Evolutionary conservation across 768 basidiomycete genomes (phyloP).

Genomic region (Leucogyrophana mollusca): DNA sequence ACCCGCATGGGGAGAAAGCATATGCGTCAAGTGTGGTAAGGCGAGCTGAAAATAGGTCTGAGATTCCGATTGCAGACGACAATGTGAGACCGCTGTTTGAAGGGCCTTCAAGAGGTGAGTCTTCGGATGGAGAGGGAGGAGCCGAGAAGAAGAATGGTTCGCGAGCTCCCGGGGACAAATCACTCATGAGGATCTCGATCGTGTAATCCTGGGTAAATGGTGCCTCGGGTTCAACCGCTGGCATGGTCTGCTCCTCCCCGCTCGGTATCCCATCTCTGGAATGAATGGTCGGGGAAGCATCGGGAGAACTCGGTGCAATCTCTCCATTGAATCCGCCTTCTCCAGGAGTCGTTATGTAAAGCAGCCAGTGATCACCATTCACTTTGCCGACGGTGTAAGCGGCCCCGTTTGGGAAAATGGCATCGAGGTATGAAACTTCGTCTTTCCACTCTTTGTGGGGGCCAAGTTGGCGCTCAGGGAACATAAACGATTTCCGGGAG

Average conservation of each 20-base stretch:
- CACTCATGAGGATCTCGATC: slow-evolving; percentile 97
- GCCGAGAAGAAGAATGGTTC: slow-evolving; percentile 66
- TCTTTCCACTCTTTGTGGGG: slow-evolving; percentile 93
- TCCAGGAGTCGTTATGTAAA: slow-evolving; percentile 80
- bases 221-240: slow-evolving; percentile 12
- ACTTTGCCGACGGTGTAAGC: slow-evolving; percentile 98
- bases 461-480: slow-evolving; percentile 91
- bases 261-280: slow-evolving; percentile 11
- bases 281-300: slow-evolving; percentile 14
- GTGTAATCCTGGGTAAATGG: slow-evolving; percentile 72
- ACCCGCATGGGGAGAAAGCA: slow-evolving; percentile 93
- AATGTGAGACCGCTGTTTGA: slow-evolving; percentile 36
- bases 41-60: slow-evolving; percentile 74
- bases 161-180: slow-evolving; percentile 74
- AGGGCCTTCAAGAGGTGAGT: slow-evolving; percentile 41
- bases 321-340: slow-evolving; percentile 22
- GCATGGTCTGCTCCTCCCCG: slow-evolving; percentile 5
- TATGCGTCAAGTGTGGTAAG: slow-evolving; percentile 89
- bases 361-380: slow-evolving; percentile 98
- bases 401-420: slow-evolving; percentile 82
- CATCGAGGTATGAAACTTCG: slow-evolving; percentile 90
- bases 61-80: slow-evolving; percentile 74
- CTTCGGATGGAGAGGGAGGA: slow-evolving; percentile 46
- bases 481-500: slow-evolving; percentile 99
- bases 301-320: slow-evolving; percentile 18